phyloP scores from a whole-genome alignment of 805 yeast species.

The Metschnikowia gruessii region DNA sequence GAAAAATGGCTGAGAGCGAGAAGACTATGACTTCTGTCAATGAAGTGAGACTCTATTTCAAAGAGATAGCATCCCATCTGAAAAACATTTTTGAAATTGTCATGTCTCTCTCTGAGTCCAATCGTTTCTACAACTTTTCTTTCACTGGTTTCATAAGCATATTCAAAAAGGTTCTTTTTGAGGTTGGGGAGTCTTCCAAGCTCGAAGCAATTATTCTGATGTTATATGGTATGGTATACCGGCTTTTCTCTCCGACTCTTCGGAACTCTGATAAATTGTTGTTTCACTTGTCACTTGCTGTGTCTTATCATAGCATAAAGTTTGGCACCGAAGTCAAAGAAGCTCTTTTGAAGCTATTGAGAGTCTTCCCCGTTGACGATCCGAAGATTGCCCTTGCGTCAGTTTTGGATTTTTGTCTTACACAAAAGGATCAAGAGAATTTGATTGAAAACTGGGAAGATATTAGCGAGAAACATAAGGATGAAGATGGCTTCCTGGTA shows the following conservation, averaged over 20 bases:
- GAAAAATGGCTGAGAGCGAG: slow-evolving; percentile 53
- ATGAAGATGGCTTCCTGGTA: neutral
- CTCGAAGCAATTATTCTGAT: slow-evolving; percentile 24
- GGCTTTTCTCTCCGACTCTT: slow-evolving; percentile 46
- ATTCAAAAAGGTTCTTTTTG: slow-evolving; percentile 18
- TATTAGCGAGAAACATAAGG: neutral
- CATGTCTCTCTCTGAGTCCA: slow-evolving; percentile 34
- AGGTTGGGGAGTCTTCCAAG: slow-evolving; percentile 21
- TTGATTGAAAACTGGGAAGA: slow-evolving; percentile 1
- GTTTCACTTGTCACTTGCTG: slow-evolving; percentile 40
- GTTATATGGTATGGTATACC: slow-evolving; percentile 49
- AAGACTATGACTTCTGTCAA: slow-evolving; percentile 55
- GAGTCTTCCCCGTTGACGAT: neutral
- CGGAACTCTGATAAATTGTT: slow-evolving; percentile 42
- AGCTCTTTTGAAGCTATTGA: slow-evolving; percentile 10
- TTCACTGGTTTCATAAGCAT: slow-evolving; percentile 32
- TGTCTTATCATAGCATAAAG: slow-evolving; percentile 25
- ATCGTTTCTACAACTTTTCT: slow-evolving; percentile 58
- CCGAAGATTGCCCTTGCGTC: neutral
- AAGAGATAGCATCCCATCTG: slow-evolving; percentile 54
- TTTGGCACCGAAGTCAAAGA: slow-evolving; percentile 24
- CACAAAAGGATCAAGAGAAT: neutral
- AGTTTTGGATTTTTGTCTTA: neutral
- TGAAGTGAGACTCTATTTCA: slow-evolving; percentile 43
- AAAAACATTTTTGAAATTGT: slow-evolving; percentile 50